Evolutionary conservation across 306 rosid genomes (phyloP), one percentile per base, ranked within the genome.

Genomic region (Gillenia trifoliata): DNA sequence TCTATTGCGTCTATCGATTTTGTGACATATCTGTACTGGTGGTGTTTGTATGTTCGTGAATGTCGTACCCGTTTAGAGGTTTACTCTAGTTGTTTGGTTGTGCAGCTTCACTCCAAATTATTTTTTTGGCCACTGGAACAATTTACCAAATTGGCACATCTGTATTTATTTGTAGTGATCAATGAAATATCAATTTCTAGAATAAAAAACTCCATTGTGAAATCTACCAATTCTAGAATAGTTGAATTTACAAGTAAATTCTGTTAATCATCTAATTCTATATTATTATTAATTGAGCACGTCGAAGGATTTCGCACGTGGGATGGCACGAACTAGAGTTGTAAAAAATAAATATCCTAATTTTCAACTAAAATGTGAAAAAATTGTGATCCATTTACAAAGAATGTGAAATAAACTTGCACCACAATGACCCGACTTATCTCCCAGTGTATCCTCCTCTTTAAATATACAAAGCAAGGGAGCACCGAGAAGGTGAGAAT

Each of bases 371-470:
- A 57, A 22, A 10, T 19, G 8, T 72, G 22, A 41, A 45, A 50
- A 64, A 69, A 64, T 54, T 23, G 59, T 26, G 19, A 56, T 74
- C 64, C 36, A 78, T 75, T 15, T 82, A 82, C 83, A 82, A 68
- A 70, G 69, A 71, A 78, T 26, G 47, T 60, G 64, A 36, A 64
- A 49, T 67, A 22, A 41, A 61, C 28, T 47, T 47, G 20, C 59
- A 13, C 28, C 77, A 64, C 26, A 9, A 38, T 22, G 66, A 52
- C 52, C 52, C 52, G 52, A 33, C 41, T 40, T 41, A 64, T 15
- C 25, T 64, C 26, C 29, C 38, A 20, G 61, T 12, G 52, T 26
- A 25, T 30, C 70, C 66, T 59, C 71, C 77, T 69, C 52, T 74
- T 71, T 33, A 47, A 71, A 71, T 75, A 34, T 75, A 82, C 80